phyloP scores from a whole-genome alignment of 192 early-diverging fungal genomes.

The Coemansia sp. region DNA sequence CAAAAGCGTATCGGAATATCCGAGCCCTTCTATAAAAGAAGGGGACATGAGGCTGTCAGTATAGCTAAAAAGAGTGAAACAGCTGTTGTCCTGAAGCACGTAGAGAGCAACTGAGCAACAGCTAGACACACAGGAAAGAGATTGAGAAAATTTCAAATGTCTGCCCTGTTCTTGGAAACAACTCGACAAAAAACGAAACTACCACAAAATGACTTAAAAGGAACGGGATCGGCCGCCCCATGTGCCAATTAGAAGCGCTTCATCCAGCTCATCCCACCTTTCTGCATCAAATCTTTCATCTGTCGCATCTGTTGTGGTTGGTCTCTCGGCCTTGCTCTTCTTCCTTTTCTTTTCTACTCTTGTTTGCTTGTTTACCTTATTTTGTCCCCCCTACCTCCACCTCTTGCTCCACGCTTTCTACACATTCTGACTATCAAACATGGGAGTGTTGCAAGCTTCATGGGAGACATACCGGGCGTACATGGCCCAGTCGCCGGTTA shows the following conservation, averaged over 20 bases:
- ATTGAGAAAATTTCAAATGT: too few species aligned
- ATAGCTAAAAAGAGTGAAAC: background rate
- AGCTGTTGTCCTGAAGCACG: background rate
- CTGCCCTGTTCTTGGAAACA: too few species aligned
- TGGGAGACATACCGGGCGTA: conserved; percentile 36
- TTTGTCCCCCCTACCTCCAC: background rate
- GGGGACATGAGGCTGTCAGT: background rate
- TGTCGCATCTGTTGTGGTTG: background rate
- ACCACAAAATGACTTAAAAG: too few species aligned
- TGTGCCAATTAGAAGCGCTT: background rate
- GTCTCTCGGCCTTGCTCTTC: background rate
- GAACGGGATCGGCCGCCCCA: too few species aligned
- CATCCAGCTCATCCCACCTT: background rate
- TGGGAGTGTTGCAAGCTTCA: conserved; percentile 29
- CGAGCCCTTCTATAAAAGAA: background rate
- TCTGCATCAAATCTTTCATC: background rate
- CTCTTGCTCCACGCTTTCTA: background rate
- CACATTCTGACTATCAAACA: conserved; percentile 1
- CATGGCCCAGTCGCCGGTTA: conserved; percentile 38
- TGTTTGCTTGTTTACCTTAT: conserved; percentile 1
- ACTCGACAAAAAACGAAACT: too few species aligned
- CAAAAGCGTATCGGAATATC: conserved; percentile 4
- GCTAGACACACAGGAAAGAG: too few species aligned
- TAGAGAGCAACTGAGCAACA: too few species aligned
- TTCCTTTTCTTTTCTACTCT: conserved; percentile 3